Evolutionary conservation across 768 basidiomycete genomes (phyloP).

Genomic region (Sistotremastrum niveocremeum): DNA sequence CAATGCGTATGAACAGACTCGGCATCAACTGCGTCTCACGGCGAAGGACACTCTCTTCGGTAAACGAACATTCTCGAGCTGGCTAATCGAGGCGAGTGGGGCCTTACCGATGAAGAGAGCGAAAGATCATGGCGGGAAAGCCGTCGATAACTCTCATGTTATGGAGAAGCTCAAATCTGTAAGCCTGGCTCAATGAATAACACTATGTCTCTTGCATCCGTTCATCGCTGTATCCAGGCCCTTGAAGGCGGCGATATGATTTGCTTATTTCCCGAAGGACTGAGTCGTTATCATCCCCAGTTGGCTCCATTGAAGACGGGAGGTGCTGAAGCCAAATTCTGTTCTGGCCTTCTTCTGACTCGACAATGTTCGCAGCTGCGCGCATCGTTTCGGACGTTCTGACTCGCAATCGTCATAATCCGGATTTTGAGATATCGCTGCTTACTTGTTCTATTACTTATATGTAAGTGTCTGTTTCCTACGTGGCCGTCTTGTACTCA

Average conservation of each 20-base stretch:
- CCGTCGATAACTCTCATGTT: conserved; percentile 49
- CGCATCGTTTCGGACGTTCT: conserved; percentile 70
- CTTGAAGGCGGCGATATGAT: conserved; percentile 66
- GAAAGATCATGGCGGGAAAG: conserved; percentile 43
- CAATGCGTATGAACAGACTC: conserved; percentile 30
- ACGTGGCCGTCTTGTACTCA: conserved; percentile 4
- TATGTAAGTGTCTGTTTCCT: conserved; percentile 32
- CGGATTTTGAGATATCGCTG: conserved; percentile 58
- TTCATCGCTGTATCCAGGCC: conserved; percentile 31
- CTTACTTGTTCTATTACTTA: conserved; percentile 74
- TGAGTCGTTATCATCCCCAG: conserved; percentile 74
- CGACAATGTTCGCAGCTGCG: conserved; percentile 36
- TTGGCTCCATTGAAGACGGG: conserved; percentile 83
- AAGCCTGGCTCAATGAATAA: conserved; percentile 5
- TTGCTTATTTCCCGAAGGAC: conserved; percentile 78
- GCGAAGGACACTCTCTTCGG: conserved; percentile 85
- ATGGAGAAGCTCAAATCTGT: conserved; percentile 64
- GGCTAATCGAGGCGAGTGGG: conserved; percentile 82
- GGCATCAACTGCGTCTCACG: conserved; percentile 71
- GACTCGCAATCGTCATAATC: conserved; percentile 49
- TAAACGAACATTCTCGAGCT: conserved; percentile 69
- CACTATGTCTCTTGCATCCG: conserved; percentile 4
- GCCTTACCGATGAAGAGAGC: conserved; percentile 72
- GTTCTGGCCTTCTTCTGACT: not conserved
- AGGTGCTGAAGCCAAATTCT: conserved; percentile 25